A percentile compares a stretch with the other conserved stretches of the same genome.
Conservation (phyloP, 2,329 filamentous ascomycete genomes). For the Ceratocystis variospora region DNA sequence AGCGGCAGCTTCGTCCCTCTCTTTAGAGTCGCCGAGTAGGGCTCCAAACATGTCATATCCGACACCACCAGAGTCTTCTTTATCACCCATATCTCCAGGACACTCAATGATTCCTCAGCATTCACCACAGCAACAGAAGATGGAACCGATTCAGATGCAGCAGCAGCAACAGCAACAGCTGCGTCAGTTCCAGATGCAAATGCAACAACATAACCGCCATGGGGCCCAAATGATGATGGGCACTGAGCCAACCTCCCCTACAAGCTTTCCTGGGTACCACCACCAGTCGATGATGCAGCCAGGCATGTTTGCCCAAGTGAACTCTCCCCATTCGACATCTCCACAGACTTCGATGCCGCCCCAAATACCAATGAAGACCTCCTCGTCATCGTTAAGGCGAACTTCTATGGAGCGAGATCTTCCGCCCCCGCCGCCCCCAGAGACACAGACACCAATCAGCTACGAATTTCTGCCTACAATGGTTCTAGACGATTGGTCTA, state of each 20-base stretch:
- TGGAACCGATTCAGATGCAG: constrained; percentile 23
- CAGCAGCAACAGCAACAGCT: constrained; percentile 23
- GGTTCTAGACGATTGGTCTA: constrained; percentile 32
- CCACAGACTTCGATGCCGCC: constrained; percentile 20
- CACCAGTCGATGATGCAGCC: constrained; percentile 25
- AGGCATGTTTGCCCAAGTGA: constrained; percentile 18
- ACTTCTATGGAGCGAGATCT: constrained; percentile 26
- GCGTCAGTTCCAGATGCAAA: background rate
- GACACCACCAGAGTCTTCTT: constrained; percentile 22
- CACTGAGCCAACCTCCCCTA: constrained; percentile 21
- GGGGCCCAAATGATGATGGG: constrained; percentile 21
- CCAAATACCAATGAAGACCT: constrained; percentile 25
- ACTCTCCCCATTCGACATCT: constrained; percentile 13
- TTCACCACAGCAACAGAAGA: constrained; percentile 25
- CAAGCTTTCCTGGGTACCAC: constrained; percentile 24
- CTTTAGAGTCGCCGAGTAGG: constrained; percentile 21
- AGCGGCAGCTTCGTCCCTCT: background rate
- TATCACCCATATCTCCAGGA: constrained; percentile 22
- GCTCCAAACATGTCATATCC: constrained; percentile 23
- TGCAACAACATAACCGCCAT: constrained; percentile 11
- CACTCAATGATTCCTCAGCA: constrained; percentile 22
- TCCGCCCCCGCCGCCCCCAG: constrained; percentile 24
- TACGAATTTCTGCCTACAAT: constrained; percentile 32
- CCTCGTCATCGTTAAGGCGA: constrained; percentile 22
- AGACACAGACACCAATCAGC: constrained; percentile 28